phyloP scores from a whole-genome alignment of 805 yeast genomes.

The Kuraishia ogatae region DNA sequence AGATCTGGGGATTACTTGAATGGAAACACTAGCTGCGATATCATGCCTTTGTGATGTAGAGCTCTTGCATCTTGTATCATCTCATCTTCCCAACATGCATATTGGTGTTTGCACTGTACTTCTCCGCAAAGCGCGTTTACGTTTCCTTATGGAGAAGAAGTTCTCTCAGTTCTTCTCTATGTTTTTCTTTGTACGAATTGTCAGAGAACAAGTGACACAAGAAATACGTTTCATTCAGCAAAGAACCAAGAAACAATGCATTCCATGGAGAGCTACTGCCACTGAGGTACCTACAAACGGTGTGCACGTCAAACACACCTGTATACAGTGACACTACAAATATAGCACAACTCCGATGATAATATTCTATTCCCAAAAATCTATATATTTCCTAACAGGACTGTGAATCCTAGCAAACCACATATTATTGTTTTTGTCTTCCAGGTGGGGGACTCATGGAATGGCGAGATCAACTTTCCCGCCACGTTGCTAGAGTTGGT shows the following conservation, averaged over 20 bases:
- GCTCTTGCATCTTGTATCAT: neutral
- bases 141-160: too few species aligned
- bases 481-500: neutral
- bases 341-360: neutral
- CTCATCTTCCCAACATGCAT: neutral
- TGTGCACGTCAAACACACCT: too few species aligned
- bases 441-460: neutral
- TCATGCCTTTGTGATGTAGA: neutral
- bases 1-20: neutral
- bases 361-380: neutral
- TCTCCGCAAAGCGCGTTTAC: neutral
- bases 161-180: too few species aligned
- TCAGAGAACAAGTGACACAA: too few species aligned
- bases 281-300: too few species aligned
- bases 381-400: neutral
- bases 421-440: neutral
- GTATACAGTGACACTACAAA: too few species aligned
- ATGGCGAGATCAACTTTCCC: neutral
- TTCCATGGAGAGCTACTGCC: too few species aligned
- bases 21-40: too few species aligned
- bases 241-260: too few species aligned
- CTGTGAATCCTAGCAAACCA: neutral
- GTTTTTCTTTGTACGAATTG: too few species aligned
- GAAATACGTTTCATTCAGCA: too few species aligned
- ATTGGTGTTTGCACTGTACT: neutral